Percentiles rank a stretch among this genome's conserved stretches.
phyloP scores from a whole-genome alignment of 202 grass and related monocot genomes.

The Schoenoplectus triqueter region DNA sequence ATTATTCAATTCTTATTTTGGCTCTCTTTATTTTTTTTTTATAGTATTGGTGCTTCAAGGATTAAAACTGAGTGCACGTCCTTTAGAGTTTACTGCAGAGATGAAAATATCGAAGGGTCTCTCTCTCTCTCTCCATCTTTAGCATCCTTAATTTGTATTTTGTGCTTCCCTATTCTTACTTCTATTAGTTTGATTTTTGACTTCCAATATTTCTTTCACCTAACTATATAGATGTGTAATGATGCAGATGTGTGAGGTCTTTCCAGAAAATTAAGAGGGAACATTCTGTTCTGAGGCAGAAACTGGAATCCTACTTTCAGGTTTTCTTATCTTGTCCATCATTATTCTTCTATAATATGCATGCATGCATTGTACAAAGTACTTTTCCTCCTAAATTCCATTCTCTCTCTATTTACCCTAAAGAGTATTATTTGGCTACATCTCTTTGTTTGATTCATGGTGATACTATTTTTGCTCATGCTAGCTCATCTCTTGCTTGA shows the following conservation, averaged over 20 bases:
- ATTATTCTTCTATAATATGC: background rate
- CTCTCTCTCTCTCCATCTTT: constrained; percentile 41
- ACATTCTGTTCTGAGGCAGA: constrained; percentile 68
- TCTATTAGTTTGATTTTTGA: background rate
- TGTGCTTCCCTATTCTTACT: constrained; percentile 13
- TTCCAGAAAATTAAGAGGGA: constrained; percentile 93
- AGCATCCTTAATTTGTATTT: constrained; percentile 7
- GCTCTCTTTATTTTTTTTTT: constrained; percentile 25
- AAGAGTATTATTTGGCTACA: background rate
- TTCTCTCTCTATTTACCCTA: background rate
- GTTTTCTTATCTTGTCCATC: constrained; percentile 28
- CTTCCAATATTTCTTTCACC: background rate
- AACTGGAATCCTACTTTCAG: constrained; percentile 97
- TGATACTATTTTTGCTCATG: background rate
- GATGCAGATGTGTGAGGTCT: constrained; percentile 72
- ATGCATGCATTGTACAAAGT: background rate
- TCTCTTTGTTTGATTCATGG: background rate
- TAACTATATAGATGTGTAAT: constrained; percentile 31
- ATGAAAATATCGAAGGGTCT: constrained; percentile 79
- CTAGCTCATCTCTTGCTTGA: background rate
- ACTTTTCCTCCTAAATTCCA: background rate
- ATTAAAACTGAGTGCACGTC: constrained; percentile 85
- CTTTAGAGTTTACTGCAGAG: constrained; percentile 69
- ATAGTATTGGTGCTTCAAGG: constrained; percentile 96
- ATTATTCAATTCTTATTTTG: constrained; percentile 23